Conservation (phyloP, 2,329 filamentous ascomycete species). For the Epichloe baconii region DNA sequence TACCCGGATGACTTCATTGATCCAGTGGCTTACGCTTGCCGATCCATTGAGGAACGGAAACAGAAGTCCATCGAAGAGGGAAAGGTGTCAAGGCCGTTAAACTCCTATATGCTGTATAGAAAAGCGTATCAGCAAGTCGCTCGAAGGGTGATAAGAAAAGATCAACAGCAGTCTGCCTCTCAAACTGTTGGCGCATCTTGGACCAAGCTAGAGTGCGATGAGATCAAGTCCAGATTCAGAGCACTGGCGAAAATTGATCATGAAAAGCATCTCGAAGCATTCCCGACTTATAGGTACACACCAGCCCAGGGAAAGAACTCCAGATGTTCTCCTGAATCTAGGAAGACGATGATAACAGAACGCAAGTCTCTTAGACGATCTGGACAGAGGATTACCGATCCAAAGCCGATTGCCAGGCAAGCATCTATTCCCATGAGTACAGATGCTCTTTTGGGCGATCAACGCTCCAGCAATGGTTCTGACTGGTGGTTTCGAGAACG, state of each 20-base stretch:
- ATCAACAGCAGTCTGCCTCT: slow-evolving; percentile 90
- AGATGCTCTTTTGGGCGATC: not conserved
- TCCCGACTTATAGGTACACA: slow-evolving; percentile 89
- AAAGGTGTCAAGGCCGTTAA: slow-evolving; percentile 69
- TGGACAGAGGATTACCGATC: not conserved
- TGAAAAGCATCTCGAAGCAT: slow-evolving; percentile 70
- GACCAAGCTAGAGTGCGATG: slow-evolving; percentile 58
- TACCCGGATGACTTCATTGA: slow-evolving; percentile 1
- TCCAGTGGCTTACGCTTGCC: slow-evolving; percentile 2
- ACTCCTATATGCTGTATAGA: slow-evolving; percentile 95
- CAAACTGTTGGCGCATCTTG: slow-evolving; percentile 78
- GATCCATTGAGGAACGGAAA: slow-evolving; percentile 4
- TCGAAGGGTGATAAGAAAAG: slow-evolving; percentile 64
- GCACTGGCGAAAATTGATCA: slow-evolving; percentile 68
- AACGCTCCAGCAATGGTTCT: not conserved
- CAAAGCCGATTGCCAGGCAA: not conserved
- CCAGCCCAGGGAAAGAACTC: slow-evolving; percentile 52
- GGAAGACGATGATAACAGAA: slow-evolving; percentile 8
- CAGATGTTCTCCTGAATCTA: slow-evolving; percentile 8
- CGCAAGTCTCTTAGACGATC: slow-evolving; percentile 31
- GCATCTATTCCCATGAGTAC: not conserved
- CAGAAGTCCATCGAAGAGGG: slow-evolving; percentile 17
- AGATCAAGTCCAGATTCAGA: slow-evolving; percentile 63
- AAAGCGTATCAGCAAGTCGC: slow-evolving; percentile 82
- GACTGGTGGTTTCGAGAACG: slow-evolving; percentile 1